Base-by-base conservation (phyloP, 192 early-diverging fungal species). In the Podila horticola region DNA sequence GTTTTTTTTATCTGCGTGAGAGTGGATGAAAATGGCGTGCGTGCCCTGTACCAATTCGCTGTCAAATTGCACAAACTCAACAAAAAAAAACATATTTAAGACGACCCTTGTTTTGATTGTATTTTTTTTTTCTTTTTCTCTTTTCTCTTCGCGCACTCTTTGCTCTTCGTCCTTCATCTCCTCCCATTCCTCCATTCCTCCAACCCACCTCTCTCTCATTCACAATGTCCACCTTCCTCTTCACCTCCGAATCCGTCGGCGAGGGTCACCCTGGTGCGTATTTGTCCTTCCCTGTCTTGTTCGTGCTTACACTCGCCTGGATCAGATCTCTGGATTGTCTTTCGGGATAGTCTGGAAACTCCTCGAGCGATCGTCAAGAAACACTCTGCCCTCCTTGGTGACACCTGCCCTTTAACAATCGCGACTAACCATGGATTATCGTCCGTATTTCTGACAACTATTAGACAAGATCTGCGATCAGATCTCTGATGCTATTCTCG, bases 201-300 rank as follows among this genome's bases (percentile, higher is more conserved):
- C 36, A 24, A 15, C 20, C 12, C 57, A 52, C 58, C 58, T 24
- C 52, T 45, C 71, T 48, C 22, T 33, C 57, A 49, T 60, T 38
- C 63, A 28, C 57, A 62, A 79, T 79, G 76, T 79, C 76, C 61
- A 95, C 95, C 67, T 98, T 99, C 90, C 92, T 99, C 71, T 99
- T 98, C 91, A 99, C 98, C 82, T 99, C 98, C 79, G 98, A 99
- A 88, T 99, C 98, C 82, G 98, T 99, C 85, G 98, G 98, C 84
- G 98, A 99, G 91, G 98, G 98, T 84, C 98, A 99, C 88, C 97
- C 98, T 72, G 93, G 93, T 94, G 86, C 64, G 71, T 82, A 41
- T 63, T 71, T 69, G 61, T 68, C 52, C 24, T 36, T 31, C 19
- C 3, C 34, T 20, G 10, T 41, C 66, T 48, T 8, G 52, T 45